Conservation (phyloP, 257 asterid species). For the Echium plantagineum region DNA sequence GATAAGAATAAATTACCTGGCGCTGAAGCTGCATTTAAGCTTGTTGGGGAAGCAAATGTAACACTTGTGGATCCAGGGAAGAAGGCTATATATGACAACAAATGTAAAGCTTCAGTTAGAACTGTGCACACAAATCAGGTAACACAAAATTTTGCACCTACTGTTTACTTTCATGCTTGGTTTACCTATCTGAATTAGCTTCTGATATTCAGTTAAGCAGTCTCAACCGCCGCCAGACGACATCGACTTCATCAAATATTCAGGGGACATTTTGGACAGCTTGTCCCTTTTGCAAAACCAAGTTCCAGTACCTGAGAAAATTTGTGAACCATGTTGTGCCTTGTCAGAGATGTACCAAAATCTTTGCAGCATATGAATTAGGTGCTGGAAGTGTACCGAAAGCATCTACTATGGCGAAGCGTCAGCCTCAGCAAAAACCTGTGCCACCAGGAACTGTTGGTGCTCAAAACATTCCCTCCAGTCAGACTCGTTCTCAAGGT, state of each 20-base stretch:
- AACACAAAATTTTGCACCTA: constrained; percentile 20
- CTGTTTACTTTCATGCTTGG: constrained; percentile 23
- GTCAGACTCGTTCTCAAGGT: constrained; percentile 25
- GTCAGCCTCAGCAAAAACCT: no score
- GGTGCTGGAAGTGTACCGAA: constrained; percentile 27
- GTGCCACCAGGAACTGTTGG: no score
- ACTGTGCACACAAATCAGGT: constrained; percentile 21
- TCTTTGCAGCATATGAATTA: constrained; percentile 29
- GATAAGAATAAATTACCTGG: constrained; percentile 85
- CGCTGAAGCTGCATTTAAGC: constrained; percentile 85
- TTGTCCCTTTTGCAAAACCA: constrained; percentile 48
- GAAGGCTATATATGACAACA: constrained; percentile 44
- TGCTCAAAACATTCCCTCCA: neutral
- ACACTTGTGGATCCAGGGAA: constrained; percentile 54
- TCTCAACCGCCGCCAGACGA: constrained; percentile 26
- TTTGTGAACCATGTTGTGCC: constrained; percentile 21
- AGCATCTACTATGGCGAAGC: constrained; percentile 8
- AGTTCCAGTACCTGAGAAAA: constrained; percentile 27
- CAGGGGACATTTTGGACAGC: constrained; percentile 38
- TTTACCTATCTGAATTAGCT: constrained; percentile 25
- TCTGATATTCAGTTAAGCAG: constrained; percentile 18
- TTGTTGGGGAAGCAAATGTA: constrained; percentile 64
- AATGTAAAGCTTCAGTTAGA: constrained; percentile 23
- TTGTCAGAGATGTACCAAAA: constrained; percentile 39
- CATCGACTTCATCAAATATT: constrained; percentile 19